A percentile compares a stretch with the other conserved stretches of the same genome.
phyloP scores from a whole-genome alignment of 2,329 filamentous ascomycete species.

The Penicillium sp. region DNA sequence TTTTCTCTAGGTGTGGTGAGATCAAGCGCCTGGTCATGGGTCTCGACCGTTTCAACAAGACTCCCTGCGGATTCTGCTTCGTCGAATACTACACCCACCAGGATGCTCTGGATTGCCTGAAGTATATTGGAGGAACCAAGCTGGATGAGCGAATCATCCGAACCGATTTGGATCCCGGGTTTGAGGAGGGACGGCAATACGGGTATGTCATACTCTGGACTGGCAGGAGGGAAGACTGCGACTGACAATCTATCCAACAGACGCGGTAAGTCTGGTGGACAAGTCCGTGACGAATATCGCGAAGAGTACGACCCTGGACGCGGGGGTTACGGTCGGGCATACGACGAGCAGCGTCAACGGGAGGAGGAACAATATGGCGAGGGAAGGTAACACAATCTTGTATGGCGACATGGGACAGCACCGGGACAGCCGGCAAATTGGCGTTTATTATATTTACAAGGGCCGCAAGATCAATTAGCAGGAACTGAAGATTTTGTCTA shows the following conservation, averaged over 20 bases:
- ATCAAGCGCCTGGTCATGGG: slow-evolving; percentile 98
- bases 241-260: slow-evolving; percentile 28
- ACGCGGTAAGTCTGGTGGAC: slow-evolving; percentile 88
- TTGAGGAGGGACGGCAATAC: slow-evolving; percentile 93
- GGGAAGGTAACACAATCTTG: slow-evolving; percentile 41
- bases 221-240: neutral
- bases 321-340: slow-evolving; percentile 77
- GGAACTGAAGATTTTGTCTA: slow-evolving; percentile 18
- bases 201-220: slow-evolving; percentile 47
- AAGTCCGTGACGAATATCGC: slow-evolving; percentile 95
- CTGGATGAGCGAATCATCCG: slow-evolving; percentile 94
- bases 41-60: slow-evolving; percentile 93
- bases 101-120: slow-evolving; percentile 95
- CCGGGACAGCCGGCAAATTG: slow-evolving; percentile 22
- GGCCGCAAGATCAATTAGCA: slow-evolving; percentile 26
- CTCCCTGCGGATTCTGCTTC: slow-evolving; percentile 97
- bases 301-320: slow-evolving; percentile 95
- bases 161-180: slow-evolving; percentile 91
- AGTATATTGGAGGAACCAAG: slow-evolving; percentile 97
- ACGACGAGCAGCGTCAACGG: slow-evolving; percentile 55
- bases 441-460: slow-evolving; percentile 24
- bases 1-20: slow-evolving; percentile 63
- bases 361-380: slow-evolving; percentile 57
- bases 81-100: slow-evolving; percentile 99
- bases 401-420: slow-evolving; percentile 4